A percentile compares a stretch with the other conserved stretches of the same genome.
phyloP scores from a whole-genome alignment of 768 basidiomycete genomes.

The Lentinula edodes region DNA sequence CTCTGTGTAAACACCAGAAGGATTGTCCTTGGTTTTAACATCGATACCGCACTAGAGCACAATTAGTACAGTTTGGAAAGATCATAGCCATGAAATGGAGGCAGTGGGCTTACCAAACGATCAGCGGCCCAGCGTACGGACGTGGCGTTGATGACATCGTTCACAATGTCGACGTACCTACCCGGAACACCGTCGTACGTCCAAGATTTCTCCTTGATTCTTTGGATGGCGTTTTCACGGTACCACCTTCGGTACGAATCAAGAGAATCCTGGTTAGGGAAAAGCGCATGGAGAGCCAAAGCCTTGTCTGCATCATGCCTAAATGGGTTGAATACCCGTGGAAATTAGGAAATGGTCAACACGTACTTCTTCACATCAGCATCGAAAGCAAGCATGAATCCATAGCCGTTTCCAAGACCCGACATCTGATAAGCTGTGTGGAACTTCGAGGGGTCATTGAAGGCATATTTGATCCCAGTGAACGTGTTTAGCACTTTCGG shows the following conservation, averaged over 20 bases:
- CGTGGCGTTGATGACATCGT: slow-evolving; percentile 41
- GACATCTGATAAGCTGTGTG: slow-evolving; percentile 29
- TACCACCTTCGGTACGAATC: slow-evolving; percentile 24
- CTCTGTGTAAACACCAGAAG: slow-evolving; percentile 37
- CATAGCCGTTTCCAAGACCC: slow-evolving; percentile 26
- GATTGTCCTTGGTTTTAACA: slow-evolving; percentile 40
- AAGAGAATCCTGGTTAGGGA: slow-evolving; percentile 27
- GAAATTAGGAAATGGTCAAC: neutral
- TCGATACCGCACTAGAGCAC: slow-evolving; percentile 34
- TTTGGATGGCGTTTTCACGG: slow-evolving; percentile 18
- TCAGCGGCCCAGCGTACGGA: slow-evolving; percentile 35
- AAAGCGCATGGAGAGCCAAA: slow-evolving; percentile 26
- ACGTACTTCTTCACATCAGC: slow-evolving; percentile 22
- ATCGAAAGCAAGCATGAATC: slow-evolving; percentile 35
- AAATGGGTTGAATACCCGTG: neutral
- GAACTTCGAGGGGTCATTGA: slow-evolving; percentile 29
- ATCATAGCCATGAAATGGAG: neutral
- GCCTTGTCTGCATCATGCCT: slow-evolving; percentile 29
- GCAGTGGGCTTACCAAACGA: slow-evolving; percentile 22
- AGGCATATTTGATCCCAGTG: slow-evolving; percentile 27
- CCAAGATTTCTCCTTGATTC: slow-evolving; percentile 28
- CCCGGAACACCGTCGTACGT: slow-evolving; percentile 27
- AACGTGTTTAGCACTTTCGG: slow-evolving; percentile 26
- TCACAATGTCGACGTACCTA: slow-evolving; percentile 40
- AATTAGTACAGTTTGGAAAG: neutral